Base-by-base conservation (phyloP, 2,329 filamentous ascomycete species). In the Trichoderma sp. region DNA sequence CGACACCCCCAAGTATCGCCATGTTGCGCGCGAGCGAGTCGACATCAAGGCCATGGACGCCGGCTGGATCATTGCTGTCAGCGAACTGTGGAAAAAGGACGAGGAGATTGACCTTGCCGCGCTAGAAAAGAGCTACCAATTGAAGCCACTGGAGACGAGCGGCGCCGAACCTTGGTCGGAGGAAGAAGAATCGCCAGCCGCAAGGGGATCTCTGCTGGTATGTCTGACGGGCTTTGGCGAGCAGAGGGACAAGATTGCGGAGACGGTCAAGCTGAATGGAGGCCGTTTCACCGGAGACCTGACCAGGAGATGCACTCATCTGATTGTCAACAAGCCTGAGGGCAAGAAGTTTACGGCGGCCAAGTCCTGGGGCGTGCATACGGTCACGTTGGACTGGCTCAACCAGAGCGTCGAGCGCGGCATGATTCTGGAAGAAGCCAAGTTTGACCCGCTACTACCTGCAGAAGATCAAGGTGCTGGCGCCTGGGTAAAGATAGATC, bases 311-410 rank as follows among this genome's bases (percentile, higher is more conserved):
- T 92, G 96, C 72, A 97, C 94, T 2, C 96, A 99, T 79, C 86
- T 99, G 19, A 91, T 99, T 72, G 93, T 93, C 37, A 87, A 87
- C 71, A 87, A 87, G 62, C 89, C 95, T 10, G 88, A 92, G 72
- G 95, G 96, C 27, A 92, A 93, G 71, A 99, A 99, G 79, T 99
- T 97, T 78, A 88, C 88, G 68, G 93, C 93, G 68, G 96, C 95
- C n/a, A 89, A 88, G 73, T 86, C 86, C 74, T 99, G 96, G 94
- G 85, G 86, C 57, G 88, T 97, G 73, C 88, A 88, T 64, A 88
- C 94, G 29, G 93, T 99, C 29, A 90, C 91, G 1, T 79, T 92
- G 40, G 90, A 94, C 76, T 99, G 96, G 96, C 86, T 98, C 47
- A 83, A 89, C 62, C 92, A 97, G 76, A 95, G 92, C 75, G 80